Percentiles rank a stretch among this genome's conserved stretches.
These are phyloP conservation scores for Collybia sp. DNA, from an alignment of 768 basidiomycete genomes.

Conservation along the genomic window DNA sequence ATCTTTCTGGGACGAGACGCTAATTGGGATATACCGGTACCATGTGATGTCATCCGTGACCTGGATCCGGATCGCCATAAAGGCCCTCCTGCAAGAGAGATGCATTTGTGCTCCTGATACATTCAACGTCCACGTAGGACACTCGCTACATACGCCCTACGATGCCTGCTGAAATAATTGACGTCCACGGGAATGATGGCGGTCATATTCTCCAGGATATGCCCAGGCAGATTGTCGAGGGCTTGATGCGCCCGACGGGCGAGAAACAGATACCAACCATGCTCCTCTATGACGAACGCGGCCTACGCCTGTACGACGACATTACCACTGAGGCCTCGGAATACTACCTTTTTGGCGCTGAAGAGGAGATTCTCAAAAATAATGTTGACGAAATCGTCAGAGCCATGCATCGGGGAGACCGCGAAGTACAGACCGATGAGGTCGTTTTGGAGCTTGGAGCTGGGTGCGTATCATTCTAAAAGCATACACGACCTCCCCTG, in stretches of 20 bases:
- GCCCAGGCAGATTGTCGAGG: constrained; percentile 42
- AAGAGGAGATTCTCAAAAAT: constrained; percentile 77
- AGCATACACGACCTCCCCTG: not conserved
- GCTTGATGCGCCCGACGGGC: constrained; percentile 49
- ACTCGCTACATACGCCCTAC: not conserved
- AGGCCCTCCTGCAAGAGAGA: not conserved
- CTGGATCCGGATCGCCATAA: not conserved
- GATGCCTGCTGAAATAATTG: constrained; percentile 47
- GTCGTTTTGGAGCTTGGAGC: constrained; percentile 90
- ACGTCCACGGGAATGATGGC: constrained; percentile 35
- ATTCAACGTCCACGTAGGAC: no score
- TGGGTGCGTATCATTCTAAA: constrained; percentile 53
- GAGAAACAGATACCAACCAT: constrained; percentile 73
- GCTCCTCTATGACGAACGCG: constrained; percentile 82
- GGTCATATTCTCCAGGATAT: constrained; percentile 28
- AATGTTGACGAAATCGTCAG: constrained; percentile 72
- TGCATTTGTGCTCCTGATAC: not conserved
- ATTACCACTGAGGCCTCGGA: constrained; percentile 75
- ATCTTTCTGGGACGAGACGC: no score
- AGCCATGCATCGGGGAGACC: constrained; percentile 53
- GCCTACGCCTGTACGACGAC: constrained; percentile 81
- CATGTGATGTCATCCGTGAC: not conserved
- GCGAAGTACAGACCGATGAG: constrained; percentile 34
- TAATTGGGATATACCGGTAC: not conserved
- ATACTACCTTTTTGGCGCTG: constrained; percentile 89